Percentiles rank a stretch among this genome's conserved stretches.
These are phyloP conservation scores for Fusarium penzigii DNA, from an alignment of 2,329 filamentous ascomycete genomes.

Conservation along the genomic window DNA sequence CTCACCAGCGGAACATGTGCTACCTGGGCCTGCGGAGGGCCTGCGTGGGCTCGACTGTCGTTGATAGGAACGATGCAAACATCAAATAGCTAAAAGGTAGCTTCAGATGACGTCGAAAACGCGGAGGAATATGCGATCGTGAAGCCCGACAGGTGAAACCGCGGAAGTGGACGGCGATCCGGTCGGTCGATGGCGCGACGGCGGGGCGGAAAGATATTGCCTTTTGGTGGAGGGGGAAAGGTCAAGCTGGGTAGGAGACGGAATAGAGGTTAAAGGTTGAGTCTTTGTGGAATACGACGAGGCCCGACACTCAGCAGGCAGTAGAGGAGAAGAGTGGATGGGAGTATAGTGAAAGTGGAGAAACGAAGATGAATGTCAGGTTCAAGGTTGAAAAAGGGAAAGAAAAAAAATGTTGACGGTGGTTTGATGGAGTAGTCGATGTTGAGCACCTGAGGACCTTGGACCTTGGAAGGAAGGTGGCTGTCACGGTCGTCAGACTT, in stretches of 20 bases:
- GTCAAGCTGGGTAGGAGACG: constrained; percentile 11
- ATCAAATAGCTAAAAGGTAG: constrained; percentile 20
- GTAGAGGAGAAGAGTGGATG: background rate
- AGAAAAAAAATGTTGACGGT: constrained; percentile 4
- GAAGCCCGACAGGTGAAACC: constrained; percentile 15
- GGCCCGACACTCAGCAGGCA: background rate
- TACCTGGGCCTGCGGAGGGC: constrained; percentile 24
- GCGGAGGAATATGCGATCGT: constrained; percentile 9
- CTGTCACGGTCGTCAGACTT: constrained; percentile 20
- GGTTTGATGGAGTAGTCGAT: constrained; percentile 1
- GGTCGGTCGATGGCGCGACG: constrained; percentile 21
- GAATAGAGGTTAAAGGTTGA: background rate
- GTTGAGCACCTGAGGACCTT: constrained; percentile 4
- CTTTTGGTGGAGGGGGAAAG: constrained; percentile 12
- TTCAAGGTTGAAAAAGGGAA: background rate
- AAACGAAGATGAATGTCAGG: background rate
- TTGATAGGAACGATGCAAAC: constrained; percentile 13
- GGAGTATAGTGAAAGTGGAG: background rate
- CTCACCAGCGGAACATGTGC: constrained; percentile 33
- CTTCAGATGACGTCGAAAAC: constrained; percentile 12
- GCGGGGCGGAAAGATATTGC: constrained; percentile 17
- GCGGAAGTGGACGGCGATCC: constrained; percentile 22
- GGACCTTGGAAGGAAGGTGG: constrained; percentile 4
- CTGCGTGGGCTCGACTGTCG: constrained; percentile 12
- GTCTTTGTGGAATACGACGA: background rate